Evolutionary conservation across 306 rosid genomes (phyloP), one percentile per base, ranked within the genome.

Genomic region (Cucurbita ficifolia): DNA sequence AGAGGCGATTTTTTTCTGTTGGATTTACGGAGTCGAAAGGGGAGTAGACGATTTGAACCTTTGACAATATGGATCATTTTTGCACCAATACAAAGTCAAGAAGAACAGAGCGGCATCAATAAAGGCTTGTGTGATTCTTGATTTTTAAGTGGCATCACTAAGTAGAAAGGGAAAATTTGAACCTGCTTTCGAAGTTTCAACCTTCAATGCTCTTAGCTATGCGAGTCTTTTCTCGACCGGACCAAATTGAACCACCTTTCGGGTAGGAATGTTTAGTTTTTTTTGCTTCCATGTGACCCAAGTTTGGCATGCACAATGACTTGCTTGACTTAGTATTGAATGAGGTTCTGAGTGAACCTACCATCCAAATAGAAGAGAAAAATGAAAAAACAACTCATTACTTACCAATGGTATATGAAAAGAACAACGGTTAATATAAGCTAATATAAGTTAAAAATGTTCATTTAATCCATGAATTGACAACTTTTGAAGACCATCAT

Each of bases 261-360:
- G 61, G 6, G 14, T 55, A 55, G 36, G 36, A 55, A 55, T 55
- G 36, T 0, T 22, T 22, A 22, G 24, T 22, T 22, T 22, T 22
- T 22, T 1, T 22, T 22, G 0, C 24, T 22, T 1, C 24, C 24
- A n/a, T n/a, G n/a, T n/a, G n/a, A n/a, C n/a, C n/a, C n/a, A n/a
- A n/a, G n/a, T n/a, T n/a, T n/a, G n/a, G 89, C 90, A 59, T 88
- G 95, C 70, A 88, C 91, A 63, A 86, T 89, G 14, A 84, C 89
- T n/a, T 6, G 89, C 91, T 76, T 91, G 81, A 38, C 91, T 91
- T 13, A 88, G 81, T 55, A 88, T 80, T 58, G 91, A 88, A 82
- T 88, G 86, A 77, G 79, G 80, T 19, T 88, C 95, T 79, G 18
- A 88, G 82, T 8, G 83, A 84, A 88, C 80, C 91, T 88, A 58